Base-by-base conservation (phyloP, 768 basidiomycete genomes). In the Lanmaoa pseudosensibilis region DNA sequence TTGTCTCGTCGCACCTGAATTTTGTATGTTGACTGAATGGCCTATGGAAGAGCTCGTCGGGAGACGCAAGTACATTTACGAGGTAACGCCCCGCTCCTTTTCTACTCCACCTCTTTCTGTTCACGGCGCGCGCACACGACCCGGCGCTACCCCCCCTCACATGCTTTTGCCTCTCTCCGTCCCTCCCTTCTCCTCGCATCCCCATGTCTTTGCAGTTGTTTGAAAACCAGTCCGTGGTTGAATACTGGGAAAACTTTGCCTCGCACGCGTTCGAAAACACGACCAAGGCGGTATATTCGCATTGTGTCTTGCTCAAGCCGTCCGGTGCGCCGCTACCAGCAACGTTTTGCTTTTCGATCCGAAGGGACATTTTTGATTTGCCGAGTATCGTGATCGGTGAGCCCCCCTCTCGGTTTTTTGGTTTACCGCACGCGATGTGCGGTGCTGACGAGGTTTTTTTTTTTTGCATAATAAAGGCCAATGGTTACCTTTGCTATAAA, bases 241-340 rank as follows among this genome's bases (percentile, higher is more conserved):
- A 94, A 70, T 94, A 94, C 70, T 94, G 91, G 88, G 97, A 98
- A 74, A 93, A 91, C 72, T 98, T 98, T 70, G 92, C 93, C 27
- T 85, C 88, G 48, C 94, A 98, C 73, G 96, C 97, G 8, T 99
- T 99, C 65, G 96, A 99, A 72, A 97, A 94, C 74, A 93, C 94
- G 50, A 92, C 94, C 37, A 94, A 94, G 74, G 92, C 92, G 2
- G 92, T 98, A 51, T 95, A 94, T 72, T 90, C 92, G 56, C 90
- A 94, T 65, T 94, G 93, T 58, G 90, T 94, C 32, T 72, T 97
- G 43, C 81, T 95, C 60, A 94, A 94, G 69, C 90, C 91, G 7
- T 82, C 82, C 27, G 91, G 92, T 16, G 83, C 86, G 3, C 91
- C 92, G 2, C 84, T 98, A 27, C 90, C 92, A 43, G 88, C 94